These are phyloP conservation scores for Clonostachys byssicola DNA, from an alignment of 2,329 filamentous ascomycete genomes.

Conservation along the genomic window DNA sequence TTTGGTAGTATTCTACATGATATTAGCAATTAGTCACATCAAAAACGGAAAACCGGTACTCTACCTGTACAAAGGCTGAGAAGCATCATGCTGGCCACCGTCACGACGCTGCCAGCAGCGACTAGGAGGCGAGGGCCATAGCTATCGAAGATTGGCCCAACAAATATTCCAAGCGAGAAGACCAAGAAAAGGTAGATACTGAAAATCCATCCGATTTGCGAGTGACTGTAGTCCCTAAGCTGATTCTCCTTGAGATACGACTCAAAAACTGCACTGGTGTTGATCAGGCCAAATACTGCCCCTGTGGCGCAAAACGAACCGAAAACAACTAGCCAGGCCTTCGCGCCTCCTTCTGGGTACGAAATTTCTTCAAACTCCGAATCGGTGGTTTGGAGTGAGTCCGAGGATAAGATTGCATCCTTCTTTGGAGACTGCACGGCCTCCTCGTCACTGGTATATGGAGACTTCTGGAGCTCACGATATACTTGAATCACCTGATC, in stretches of 20 bases:
- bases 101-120: slow-evolving; percentile 49
- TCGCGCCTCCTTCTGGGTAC: slow-evolving; percentile 66
- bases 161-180: slow-evolving; percentile 78
- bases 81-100: slow-evolving; percentile 51
- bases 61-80: slow-evolving; percentile 52
- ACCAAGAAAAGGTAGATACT: slow-evolving; percentile 76
- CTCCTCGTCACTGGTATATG: too few species aligned
- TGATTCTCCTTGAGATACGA: slow-evolving; percentile 72
- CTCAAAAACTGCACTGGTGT: slow-evolving; percentile 55
- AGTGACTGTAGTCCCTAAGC: slow-evolving; percentile 62
- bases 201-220: slow-evolving; percentile 82
- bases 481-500: too few species aligned
- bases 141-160: slow-evolving; percentile 70
- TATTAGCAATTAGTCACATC: slow-evolving; percentile 1
- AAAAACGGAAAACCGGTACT: not conserved
- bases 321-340: slow-evolving; percentile 67
- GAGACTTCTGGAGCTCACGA: too few species aligned
- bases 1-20: slow-evolving; percentile 59
- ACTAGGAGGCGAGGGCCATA: slow-evolving; percentile 59
- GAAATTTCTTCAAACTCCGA: not conserved
- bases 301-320: slow-evolving; percentile 65
- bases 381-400: too few species aligned
- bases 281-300: slow-evolving; percentile 63
- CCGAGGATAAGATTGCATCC: too few species aligned
- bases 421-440: too few species aligned